These are phyloP conservation scores for Mortierella sp. DNA, from an alignment of 371 early-diverging fungal species.

Conservation along the genomic window DNA sequence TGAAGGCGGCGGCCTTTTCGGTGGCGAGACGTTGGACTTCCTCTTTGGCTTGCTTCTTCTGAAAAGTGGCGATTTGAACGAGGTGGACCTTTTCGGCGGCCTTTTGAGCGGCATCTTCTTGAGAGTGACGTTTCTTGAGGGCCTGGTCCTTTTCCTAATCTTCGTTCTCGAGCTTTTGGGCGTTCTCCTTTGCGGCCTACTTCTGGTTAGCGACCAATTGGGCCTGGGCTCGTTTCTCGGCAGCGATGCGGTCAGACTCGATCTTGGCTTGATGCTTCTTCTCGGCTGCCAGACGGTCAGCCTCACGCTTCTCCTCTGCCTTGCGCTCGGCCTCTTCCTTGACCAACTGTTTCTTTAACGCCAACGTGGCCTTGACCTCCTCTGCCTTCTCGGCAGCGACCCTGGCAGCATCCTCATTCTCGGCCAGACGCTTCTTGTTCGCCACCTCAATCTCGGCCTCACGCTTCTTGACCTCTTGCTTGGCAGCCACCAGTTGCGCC, in stretches of 20 bases:
- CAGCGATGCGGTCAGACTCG: constrained; percentile 1
- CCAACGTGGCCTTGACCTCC: neutral
- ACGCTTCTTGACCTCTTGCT: constrained; percentile 7
- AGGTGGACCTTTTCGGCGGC: neutral
- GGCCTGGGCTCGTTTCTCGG: constrained; percentile 3
- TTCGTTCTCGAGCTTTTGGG: neutral
- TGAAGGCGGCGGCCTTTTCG: constrained; percentile 16
- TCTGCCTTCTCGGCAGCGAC: constrained; percentile 15
- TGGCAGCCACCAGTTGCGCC: neutral
- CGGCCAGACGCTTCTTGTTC: constrained; percentile 1
- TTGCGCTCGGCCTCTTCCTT: neutral
- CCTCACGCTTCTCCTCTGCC: constrained; percentile 7
- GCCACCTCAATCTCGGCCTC: neutral
- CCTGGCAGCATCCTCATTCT: constrained; percentile 8
- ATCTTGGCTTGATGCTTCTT: constrained; percentile 14
- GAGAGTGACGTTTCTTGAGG: neutral
- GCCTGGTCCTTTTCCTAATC: neutral
- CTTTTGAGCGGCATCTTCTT: neutral
- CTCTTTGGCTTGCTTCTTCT: constrained; percentile 13
- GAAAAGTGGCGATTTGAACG: neutral
- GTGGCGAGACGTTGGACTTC: constrained; percentile 18
- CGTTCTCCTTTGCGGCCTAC: neutral
- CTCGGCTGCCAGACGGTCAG: neutral
- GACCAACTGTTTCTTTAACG: constrained; percentile 9
- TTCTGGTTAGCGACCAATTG: constrained; percentile 6